Percentiles rank a stretch among this genome's conserved stretches.
These are phyloP conservation scores for Avicennia marina DNA, from an alignment of 257 asterid species.

Conservation along the genomic window DNA sequence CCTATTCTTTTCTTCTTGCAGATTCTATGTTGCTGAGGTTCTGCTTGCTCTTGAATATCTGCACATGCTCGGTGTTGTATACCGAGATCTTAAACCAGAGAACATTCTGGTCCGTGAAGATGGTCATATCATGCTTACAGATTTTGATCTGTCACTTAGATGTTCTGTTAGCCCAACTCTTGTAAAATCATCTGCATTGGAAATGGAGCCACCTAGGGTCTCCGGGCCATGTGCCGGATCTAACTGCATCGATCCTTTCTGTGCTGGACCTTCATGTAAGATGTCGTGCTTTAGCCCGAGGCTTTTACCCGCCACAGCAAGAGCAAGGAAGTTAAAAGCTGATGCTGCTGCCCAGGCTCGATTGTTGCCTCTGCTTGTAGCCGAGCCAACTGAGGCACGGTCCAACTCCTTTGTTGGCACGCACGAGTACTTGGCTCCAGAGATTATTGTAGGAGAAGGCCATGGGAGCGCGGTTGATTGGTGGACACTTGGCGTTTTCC, in stretches of 20 bases:
- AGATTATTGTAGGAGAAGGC: constrained; percentile 92
- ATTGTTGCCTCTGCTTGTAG: constrained; percentile 77
- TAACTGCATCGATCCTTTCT: constrained; percentile 90
- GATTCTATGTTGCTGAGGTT: constrained; percentile 94
- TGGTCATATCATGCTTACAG: constrained; percentile 93
- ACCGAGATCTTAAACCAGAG: constrained; percentile 87
- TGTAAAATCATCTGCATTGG: constrained; percentile 39
- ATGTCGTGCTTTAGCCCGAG: constrained; percentile 90
- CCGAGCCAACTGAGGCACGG: constrained; percentile 88
- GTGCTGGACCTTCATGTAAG: constrained; percentile 83
- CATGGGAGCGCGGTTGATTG: constrained; percentile 98
- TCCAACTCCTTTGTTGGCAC: constrained; percentile 95
- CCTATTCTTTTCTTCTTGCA: constrained; percentile 19
- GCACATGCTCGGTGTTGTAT: constrained; percentile 96
- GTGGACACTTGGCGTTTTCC: constrained; percentile 92
- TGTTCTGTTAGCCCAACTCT: constrained; percentile 89
- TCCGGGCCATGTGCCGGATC: constrained; percentile 93
- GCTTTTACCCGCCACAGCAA: constrained; percentile 40
- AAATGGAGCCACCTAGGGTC: constrained; percentile 57
- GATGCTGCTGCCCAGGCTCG: constrained; percentile 41
- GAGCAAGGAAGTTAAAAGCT: constrained; percentile 49
- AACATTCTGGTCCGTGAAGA: constrained; percentile 87
- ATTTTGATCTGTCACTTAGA: constrained; percentile 81
- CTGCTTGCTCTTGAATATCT: constrained; percentile 87
- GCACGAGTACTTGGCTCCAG: constrained; percentile 92